Evolutionary conservation across 257 asterid species (phyloP).

Genomic region (Oldenlandia corymbosa): DNA sequence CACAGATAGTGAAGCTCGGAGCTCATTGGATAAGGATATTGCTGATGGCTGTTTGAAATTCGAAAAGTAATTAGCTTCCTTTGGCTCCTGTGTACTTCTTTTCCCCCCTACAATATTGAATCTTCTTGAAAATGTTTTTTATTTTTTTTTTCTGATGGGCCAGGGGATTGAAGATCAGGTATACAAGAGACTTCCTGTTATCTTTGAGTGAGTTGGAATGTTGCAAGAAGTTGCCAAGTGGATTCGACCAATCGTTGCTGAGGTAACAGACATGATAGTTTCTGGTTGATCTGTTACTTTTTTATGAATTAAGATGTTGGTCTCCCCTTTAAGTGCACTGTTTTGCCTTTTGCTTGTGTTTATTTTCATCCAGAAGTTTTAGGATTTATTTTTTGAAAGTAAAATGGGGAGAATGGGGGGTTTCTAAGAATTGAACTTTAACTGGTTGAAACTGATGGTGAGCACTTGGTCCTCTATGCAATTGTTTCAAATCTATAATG

Average conservation of each 20-base stretch:
- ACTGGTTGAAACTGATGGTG: no score
- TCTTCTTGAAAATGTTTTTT: slow-evolving; percentile 17
- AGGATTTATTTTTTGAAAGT: no score
- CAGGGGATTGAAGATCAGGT: slow-evolving; percentile 57
- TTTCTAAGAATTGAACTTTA: no score
- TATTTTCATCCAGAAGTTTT: no score
- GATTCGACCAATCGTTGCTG: slow-evolving; percentile 41
- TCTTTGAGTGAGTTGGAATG: slow-evolving; percentile 55
- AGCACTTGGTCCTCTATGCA: no score
- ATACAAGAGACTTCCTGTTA: slow-evolving; percentile 64
- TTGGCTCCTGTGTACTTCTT: slow-evolving; percentile 9
- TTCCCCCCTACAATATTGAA: neutral
- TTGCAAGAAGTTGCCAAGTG: slow-evolving; percentile 74
- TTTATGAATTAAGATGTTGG: neutral
- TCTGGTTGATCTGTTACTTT: neutral
- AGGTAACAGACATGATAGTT: slow-evolving; percentile 37
- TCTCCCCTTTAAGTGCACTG: neutral
- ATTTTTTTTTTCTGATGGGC: slow-evolving; percentile 17
- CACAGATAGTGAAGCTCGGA: slow-evolving; percentile 46
- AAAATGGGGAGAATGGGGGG: no score
- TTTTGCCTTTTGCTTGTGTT: slow-evolving; percentile 1
- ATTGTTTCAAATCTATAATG: no score
- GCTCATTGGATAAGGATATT: slow-evolving; percentile 27
- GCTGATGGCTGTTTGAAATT: slow-evolving; percentile 25
- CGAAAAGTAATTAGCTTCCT: slow-evolving; percentile 38